Evolutionary conservation across 2,329 filamentous ascomycete genomes (phyloP), one percentile per base, ranked within the genome.

Genomic region (Neofusicoccum cordaticola): DNA sequence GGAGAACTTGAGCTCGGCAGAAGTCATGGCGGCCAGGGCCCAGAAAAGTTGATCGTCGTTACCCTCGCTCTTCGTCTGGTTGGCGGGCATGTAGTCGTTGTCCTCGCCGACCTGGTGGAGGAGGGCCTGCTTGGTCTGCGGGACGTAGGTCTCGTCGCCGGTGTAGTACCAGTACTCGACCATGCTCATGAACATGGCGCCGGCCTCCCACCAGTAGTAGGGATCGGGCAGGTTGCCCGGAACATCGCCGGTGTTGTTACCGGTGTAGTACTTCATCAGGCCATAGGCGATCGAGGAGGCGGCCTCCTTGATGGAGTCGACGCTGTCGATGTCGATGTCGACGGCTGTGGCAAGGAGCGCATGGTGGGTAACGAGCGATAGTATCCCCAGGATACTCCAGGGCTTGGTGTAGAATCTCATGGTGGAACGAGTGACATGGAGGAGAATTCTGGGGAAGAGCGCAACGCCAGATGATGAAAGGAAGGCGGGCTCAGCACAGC

Each of bases 11-110:
- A 88, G 86, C 77, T 96, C 92, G 42, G 90, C 89, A 2, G 92
- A 92, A 9, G 86, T 85, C 82, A 96, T 90, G 66, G 89, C 90
- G 1, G 91, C 86, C 81, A 95, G 84, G n/a, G 86, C 90, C 92
- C 92, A 96, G 78, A 95, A 94, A 5, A 90, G 88, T 81, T 88
- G 83, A 68, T 86, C 83, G 67, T 86, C 83, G 68, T 85, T 86
- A 12, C 78, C 78, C 50, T 50, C 68, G 67, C 8, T 53, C 27
- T 66, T 69, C 19, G 73, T 73, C 63, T 76, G 73, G 50, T 76
- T 75, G n/a, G 31, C 5, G 12, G 78, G 76, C 73, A 81, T 77
- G 69, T 74, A 81, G 65, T 78, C 73, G 57, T 76, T 70, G 19
- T 72, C 67, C 1, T 76, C 72, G n/a, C 77, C 71, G 62, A 62